phyloP scores from a whole-genome alignment of 768 basidiomycete species.

The Hericium coralloides region DNA sequence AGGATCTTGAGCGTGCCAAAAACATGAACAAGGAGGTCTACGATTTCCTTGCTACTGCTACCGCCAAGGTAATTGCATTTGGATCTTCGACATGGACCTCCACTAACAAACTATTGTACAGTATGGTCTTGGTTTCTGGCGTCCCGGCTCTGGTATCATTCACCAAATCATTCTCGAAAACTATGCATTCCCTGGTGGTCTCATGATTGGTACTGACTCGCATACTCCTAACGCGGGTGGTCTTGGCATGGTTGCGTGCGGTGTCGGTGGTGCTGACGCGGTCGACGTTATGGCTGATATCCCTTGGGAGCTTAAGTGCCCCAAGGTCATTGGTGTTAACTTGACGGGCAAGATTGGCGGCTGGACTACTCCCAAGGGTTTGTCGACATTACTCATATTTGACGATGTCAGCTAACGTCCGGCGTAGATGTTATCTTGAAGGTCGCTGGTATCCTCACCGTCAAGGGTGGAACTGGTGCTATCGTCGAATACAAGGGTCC shows the following conservation, averaged over 20 bases:
- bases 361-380: constrained; percentile 97
- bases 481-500: constrained; percentile 96
- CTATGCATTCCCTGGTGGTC: constrained; percentile 97
- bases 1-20: constrained; percentile 89
- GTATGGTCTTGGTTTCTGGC: constrained; percentile 99
- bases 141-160: constrained; percentile 97
- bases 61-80: constrained; percentile 61
- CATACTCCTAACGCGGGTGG: constrained; percentile 99
- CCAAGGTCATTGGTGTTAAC: constrained; percentile 98
- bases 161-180: constrained; percentile 99
- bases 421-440: constrained; percentile 89
- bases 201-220: constrained; percentile 99
- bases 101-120: constrained; percentile 19
- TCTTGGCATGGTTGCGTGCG: constrained; percentile 98
- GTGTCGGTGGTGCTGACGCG: constrained; percentile 98
- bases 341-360: constrained; percentile 90
- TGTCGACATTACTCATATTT: constrained; percentile 8
- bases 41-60: constrained; percentile 96
- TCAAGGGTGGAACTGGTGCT: constrained; percentile 98
- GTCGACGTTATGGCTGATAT: constrained; percentile 98
- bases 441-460: constrained; percentile 96
- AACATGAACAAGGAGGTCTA: constrained; percentile 98
- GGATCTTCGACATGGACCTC: not conserved
- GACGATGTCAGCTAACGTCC: constrained; percentile 5
- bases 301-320: constrained; percentile 99